These are phyloP conservation scores for Akanthomyces muscarius DNA, from an alignment of 2,329 filamentous ascomycete species.

Conservation along the genomic window DNA sequence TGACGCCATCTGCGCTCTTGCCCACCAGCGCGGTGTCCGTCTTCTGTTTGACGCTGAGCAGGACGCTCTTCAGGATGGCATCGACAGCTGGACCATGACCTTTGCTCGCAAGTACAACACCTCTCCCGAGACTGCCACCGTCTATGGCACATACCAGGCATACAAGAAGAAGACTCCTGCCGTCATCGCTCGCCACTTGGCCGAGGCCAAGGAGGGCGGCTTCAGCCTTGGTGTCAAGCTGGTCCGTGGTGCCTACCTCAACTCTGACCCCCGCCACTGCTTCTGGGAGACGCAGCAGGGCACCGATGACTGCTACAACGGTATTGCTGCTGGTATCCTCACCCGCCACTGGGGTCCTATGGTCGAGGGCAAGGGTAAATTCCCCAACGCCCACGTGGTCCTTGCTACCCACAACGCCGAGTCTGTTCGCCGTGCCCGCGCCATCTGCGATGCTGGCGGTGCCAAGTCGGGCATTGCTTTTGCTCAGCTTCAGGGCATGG, in stretches of 20 bases:
- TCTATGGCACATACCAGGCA: conserved; percentile 79
- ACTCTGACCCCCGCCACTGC: conserved; percentile 63
- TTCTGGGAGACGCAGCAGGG: conserved; percentile 70
- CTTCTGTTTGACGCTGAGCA: conserved; percentile 88
- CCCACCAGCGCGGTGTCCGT: conserved; percentile 62
- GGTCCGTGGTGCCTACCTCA: conserved; percentile 71
- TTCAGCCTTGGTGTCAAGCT: conserved; percentile 72
- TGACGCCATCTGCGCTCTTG: conserved; percentile 69
- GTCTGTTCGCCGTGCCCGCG: conserved; percentile 58
- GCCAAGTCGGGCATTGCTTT: conserved; percentile 39
- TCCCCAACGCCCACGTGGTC: conserved; percentile 60
- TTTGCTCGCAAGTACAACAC: conserved; percentile 76
- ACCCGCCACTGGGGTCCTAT: conserved; percentile 43
- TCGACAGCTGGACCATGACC: conserved; percentile 74
- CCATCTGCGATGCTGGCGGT: conserved; percentile 43
- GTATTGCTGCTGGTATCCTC: conserved; percentile 63
- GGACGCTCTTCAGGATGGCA: conserved; percentile 70
- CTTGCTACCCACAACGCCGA: conserved; percentile 79
- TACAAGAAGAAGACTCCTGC: conserved; percentile 63
- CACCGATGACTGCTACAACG: conserved; percentile 70
- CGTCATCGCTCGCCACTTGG: conserved; percentile 57
- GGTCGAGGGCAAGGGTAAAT: conserved; percentile 38
- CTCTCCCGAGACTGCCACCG: conserved; percentile 57
- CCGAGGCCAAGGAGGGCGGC: conserved; percentile 50
- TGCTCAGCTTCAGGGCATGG: conserved; percentile 89